Evolutionary conservation across 805 yeast species (phyloP).

Genomic region (Schwanniomyces yamadae): DNA sequence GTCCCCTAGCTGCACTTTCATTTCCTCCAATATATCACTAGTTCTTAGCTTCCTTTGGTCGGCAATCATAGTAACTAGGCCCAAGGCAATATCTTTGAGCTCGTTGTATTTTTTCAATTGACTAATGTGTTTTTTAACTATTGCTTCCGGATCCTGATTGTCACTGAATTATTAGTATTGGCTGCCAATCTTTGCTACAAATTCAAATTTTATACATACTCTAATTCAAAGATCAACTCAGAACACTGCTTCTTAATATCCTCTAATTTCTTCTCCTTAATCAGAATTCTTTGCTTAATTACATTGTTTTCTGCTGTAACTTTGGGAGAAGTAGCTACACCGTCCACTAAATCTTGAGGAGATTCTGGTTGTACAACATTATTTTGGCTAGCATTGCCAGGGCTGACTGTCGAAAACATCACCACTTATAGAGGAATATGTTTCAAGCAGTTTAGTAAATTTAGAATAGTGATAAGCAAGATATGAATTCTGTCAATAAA

Average conservation of each 20-base stretch:
- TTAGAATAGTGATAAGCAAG: too few relatives aligned
- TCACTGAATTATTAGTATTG: conserved; percentile 7
- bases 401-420: too few relatives aligned
- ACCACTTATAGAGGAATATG: too few relatives aligned
- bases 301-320: not conserved
- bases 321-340: too few relatives aligned
- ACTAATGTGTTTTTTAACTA: conserved; percentile 52
- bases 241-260: conserved; percentile 35
- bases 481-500: too few relatives aligned
- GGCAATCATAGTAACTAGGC: conserved; percentile 58
- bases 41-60: conserved; percentile 51
- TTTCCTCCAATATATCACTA: conserved; percentile 51
- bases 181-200: conserved; percentile 6
- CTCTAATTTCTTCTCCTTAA: conserved; percentile 22
- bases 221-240: conserved; percentile 31
- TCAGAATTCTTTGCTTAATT: conserved; percentile 8
- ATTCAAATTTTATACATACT: conserved; percentile 12
- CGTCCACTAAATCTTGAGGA: too few relatives aligned
- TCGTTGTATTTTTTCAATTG: conserved; percentile 60
- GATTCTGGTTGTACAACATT: not conserved
- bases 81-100: conserved; percentile 58
- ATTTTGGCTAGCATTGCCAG: too few relatives aligned
- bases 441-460: too few relatives aligned
- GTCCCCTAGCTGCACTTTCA: conserved; percentile 29
- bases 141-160: conserved; percentile 40